Base-by-base conservation (phyloP, 2,329 filamentous ascomycete genomes). In the Aspergillus sp. region DNA sequence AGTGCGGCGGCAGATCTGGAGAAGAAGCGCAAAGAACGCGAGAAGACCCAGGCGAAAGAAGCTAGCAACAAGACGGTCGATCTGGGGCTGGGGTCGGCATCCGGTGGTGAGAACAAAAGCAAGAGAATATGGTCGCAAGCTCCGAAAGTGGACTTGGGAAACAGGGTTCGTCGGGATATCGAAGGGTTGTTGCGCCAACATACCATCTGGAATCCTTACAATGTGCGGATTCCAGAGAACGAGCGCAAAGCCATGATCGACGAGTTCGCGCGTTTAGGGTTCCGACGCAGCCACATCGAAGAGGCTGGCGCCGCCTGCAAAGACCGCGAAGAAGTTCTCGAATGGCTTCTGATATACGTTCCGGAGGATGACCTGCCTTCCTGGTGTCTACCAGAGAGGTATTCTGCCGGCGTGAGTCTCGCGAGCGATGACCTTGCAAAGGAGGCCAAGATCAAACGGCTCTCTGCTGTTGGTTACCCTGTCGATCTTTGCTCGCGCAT, bases 311-410 rank as follows among this genome's bases (percentile, higher is more conserved):
- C 87, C 49, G 87, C 93, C 69, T 97, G 93, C 79, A 96, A 94
- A 74, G 92, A 96, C 72, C 85, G 90, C 31, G 93, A 97, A 73
- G 95, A 99, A 77, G 89, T 92, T 16, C 82, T 99, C 2, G 94
- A 98, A 74, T 99, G 95, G 95, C 83, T 99, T 16, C 84, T 99
- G 52, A 93, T 98, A 54, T 94, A 99, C 75, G 92, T 99, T 2
- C 95, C 95, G 1, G 95, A 99, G 72, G 95, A 99, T 72, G 95
- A 98, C 69, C 80, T 98, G n/a, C 95, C 95, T 1, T 82, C 85
- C 6, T 98, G 94, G 92, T 91, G 91, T 67, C 80, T 99, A 47
- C 95, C 95, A 0, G 93, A 96, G 76, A 90, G 88, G 62, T 99
- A 99, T 73, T 88, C 90, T 11, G 94, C 93, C 29, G 95, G 95